Evolutionary conservation across 208 protist species (phyloP), one percentile per base, ranked within the genome.

Genomic region (Angomonas deanei): DNA sequence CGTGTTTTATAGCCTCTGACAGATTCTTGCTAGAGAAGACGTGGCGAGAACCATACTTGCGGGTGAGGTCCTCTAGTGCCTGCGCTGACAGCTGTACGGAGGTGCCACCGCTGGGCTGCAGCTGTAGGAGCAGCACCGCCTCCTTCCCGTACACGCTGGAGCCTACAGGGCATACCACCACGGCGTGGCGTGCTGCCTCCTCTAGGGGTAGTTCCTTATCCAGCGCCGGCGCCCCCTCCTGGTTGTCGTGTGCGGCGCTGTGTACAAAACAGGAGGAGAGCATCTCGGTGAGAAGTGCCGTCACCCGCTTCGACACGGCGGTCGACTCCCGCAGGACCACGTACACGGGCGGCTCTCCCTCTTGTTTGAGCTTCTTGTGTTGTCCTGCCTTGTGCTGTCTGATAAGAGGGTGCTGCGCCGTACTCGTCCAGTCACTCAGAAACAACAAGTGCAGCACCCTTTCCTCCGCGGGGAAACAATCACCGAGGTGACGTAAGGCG

Each of bases 401-500:
- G 27, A 50, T 26, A n/a, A 26, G 8, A 26, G 17, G 42, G 42
- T 50, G 42, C 8, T 21, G 42, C 42, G 13, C 23, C 42, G 23
- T 26, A 19, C 23, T 19, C 4, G 3, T 23, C 17, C 13, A 5
- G 15, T 50, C 42, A 23, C 42, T 50, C 17, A 50, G 42, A 23
- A 50, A 50, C 17, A 50, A 19, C 42, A 50, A n/a, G 15, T 50
- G 42, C 4, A 26, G 42, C 17, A 19, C 17, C 19, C 13, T 10
- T 19, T 26, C 42, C 15, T 50, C 42, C 59, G 33, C 62, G 67
- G 3, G 34, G 31, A 55, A 36, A 46, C 3, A 42, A 34, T 28
- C 67, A 13, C 82, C 85, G 62, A 90, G 90, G 60, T 66, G 62
- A 23, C 84, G 80, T 39, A 92, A 56, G 79, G 82, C 91, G 50